Evolutionary conservation across 208 protist genomes (phyloP), one percentile per base, ranked within the genome.

Genomic region (Trypanosoma conorhini): DNA sequence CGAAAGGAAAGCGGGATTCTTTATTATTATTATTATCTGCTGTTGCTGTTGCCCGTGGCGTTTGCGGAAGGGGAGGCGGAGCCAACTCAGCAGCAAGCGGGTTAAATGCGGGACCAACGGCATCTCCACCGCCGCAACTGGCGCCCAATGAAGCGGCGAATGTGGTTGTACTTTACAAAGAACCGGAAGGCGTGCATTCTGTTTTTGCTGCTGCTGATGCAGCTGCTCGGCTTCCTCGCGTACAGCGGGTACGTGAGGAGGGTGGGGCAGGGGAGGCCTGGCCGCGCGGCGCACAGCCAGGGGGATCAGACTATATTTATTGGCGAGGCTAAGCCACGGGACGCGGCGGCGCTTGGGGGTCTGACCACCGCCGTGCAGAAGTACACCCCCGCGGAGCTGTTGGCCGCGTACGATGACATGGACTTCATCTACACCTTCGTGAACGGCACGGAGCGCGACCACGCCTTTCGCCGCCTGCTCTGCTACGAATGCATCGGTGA

Each of bases 341-440:
- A 84, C 55, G 62, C 82, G 15, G 24, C 67, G 15, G 59, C 48
- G 19, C 52, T 88, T 33, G 71, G 73, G 0, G 82, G 79, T 12
- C 64, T 88, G 22, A 44, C 55, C 28, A 64, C 73, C 19, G 48
- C 35, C 19, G 62, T 72, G 22, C 76, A 74, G 51, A 73, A 58
- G 13, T 82, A 78, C 72, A 83, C 81, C 33, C 33, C 63, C 0
- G 72, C 52, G 5, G 82, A 84, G 66, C 62, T 84, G 38, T 59
- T 77, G 12, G 44, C 59, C 22, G 19, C 28, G 42, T 82, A 79
- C 60, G 58, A 38, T 9, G 40, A 79, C 55, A 89, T 98, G 52
- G 93, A 98, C 66, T 76, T 98, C 35, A 81, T 99, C 13, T 99
- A 98, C 80, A 98, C 93, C 12, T 99, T 97, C 85, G 96, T 99